A percentile compares a stretch with the other conserved stretches of the same genome.
Conservation (phyloP, 768 basidiomycete genomes). For the Boletus rufocinnamomeus region DNA sequence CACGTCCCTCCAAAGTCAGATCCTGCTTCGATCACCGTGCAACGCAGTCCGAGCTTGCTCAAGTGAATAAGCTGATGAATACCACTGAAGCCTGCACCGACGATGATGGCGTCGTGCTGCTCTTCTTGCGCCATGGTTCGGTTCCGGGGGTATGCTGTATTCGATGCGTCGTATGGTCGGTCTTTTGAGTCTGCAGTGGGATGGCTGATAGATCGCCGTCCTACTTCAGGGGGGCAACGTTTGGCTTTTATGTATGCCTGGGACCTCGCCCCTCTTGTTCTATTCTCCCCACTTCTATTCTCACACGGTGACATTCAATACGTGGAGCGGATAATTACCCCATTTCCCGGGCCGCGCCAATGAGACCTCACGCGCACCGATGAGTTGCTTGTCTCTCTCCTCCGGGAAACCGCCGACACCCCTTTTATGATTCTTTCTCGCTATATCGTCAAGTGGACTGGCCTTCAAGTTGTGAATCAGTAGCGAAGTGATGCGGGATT, state of each 20-base stretch:
- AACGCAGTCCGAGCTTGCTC: constrained; percentile 13
- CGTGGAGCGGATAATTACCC: not conserved
- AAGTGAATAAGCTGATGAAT: constrained; percentile 13
- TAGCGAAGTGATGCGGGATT: not conserved
- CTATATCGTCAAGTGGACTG: not conserved
- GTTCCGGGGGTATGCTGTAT: not conserved
- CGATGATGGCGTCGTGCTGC: constrained; percentile 13
- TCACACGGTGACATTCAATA: not conserved
- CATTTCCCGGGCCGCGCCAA: too few species aligned
- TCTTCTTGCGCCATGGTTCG: constrained; percentile 5
- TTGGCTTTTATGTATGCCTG: not conserved
- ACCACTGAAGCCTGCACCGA: constrained; percentile 22
- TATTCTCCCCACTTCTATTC: not conserved
- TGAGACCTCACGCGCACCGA: not conserved
- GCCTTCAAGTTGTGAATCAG: not conserved
- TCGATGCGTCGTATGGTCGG: not conserved
- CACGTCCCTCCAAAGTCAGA: constrained; percentile 19
- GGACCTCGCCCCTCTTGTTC: not conserved
- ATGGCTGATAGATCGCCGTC: too few species aligned
- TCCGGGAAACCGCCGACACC: not conserved
- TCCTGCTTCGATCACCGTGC: constrained; percentile 13
- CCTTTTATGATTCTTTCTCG: not conserved
- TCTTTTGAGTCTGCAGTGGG: not conserved
- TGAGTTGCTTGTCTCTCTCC: not conserved
- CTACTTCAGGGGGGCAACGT: too few species aligned